Conservation (phyloP, 192 early-diverging fungal species). For the Coemansia sp. region DNA sequence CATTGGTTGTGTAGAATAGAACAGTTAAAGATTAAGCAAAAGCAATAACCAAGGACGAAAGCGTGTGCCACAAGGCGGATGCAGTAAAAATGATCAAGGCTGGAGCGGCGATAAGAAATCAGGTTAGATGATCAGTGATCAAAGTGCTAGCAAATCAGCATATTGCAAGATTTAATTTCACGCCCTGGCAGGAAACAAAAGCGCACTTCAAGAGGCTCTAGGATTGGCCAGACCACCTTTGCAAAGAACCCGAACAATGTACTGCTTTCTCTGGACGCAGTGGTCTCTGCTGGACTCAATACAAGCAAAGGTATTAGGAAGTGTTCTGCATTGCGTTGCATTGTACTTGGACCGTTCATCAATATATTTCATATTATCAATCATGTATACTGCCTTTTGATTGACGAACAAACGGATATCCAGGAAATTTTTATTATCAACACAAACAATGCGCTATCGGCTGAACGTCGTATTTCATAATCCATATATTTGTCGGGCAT, state of each 20-base stretch:
- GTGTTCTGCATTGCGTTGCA: neutral
- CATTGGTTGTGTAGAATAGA: no score
- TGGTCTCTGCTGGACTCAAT: neutral
- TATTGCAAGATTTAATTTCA: no score
- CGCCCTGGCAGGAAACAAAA: neutral
- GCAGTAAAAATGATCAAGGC: no score
- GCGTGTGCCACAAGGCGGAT: no score
- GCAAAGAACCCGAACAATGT: neutral
- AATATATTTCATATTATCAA: slow-evolving; percentile 9
- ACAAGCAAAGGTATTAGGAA: neutral
- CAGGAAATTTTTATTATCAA: neutral
- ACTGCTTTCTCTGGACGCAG: neutral
- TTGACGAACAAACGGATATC: neutral
- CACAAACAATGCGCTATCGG: neutral
- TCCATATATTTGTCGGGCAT: neutral
- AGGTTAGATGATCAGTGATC: no score
- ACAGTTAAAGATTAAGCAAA: no score
- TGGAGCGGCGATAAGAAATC: no score
- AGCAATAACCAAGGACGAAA: no score
- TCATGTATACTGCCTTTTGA: neutral
- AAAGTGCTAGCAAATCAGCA: no score
- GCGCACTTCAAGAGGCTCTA: neutral
- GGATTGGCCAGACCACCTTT: neutral
- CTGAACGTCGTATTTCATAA: neutral
- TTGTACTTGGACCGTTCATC: slow-evolving; percentile 3